These are phyloP conservation scores for Saturnispora ahearnii DNA, from an alignment of 805 yeast genomes.

Conservation along the genomic window DNA sequence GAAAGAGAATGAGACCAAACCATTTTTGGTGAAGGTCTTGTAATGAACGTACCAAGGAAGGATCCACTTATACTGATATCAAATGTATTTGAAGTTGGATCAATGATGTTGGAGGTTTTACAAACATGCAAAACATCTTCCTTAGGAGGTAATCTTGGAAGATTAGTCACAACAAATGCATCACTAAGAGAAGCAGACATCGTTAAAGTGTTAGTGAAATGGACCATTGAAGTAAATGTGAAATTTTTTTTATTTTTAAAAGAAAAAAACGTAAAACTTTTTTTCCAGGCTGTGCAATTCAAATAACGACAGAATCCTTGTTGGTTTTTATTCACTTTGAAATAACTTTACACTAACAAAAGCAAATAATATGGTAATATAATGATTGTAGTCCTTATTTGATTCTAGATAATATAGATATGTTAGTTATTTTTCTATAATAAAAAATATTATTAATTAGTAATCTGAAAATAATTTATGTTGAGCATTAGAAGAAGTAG, in stretches of 20 bases:
- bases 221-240: background rate
- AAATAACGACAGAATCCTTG: background rate
- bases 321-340: background rate
- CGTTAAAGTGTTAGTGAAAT: background rate
- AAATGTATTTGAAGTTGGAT: slow-evolving; percentile 29
- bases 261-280: too few relatives aligned
- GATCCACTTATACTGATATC: slow-evolving; percentile 50
- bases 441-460: too few relatives aligned
- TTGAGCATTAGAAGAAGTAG: too few relatives aligned
- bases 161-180: slow-evolving; percentile 26
- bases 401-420: too few relatives aligned
- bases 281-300: background rate
- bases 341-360: background rate
- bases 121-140: slow-evolving; percentile 18
- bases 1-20: slow-evolving; percentile 47
- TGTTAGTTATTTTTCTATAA: too few relatives aligned
- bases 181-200: slow-evolving; percentile 21
- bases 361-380: background rate
- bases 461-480: too few relatives aligned
- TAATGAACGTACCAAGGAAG: slow-evolving; percentile 40
- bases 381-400: background rate
- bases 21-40: slow-evolving; percentile 49
- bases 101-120: slow-evolving; percentile 19
- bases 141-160: slow-evolving; percentile 26
- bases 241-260: background rate